Evolutionary conservation across 2,329 filamentous ascomycete species (phyloP), one percentile per base, ranked within the genome.

Genomic region (Cercospora citrullina): DNA sequence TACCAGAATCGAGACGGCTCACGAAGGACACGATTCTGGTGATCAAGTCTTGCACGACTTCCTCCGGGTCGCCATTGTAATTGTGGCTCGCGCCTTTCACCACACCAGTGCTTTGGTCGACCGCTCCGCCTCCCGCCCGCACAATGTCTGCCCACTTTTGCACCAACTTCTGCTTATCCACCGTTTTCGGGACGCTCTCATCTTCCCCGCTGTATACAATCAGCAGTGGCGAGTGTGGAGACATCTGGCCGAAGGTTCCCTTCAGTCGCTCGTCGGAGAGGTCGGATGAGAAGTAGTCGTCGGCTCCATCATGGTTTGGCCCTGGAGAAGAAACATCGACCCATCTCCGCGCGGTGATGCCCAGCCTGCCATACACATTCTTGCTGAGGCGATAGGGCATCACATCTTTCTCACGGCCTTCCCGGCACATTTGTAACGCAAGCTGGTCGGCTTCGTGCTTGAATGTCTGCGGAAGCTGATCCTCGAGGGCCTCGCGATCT

Each of bases 241-340:
- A 80, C 65, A 92, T 81, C 60, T 80, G 81, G 3, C 88, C 86
- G 85, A 94, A 97, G n/a, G 89, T 90, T 14, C 77, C 77, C 26
- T 79, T 75, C 6, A 93, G 81, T 18, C 84, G 82, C 33, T 86
- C 82, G 51, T 87, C 85, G 0, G 82, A 78, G n/a, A 95, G 80
- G 76, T 95, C 91, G 2, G 88, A 89, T n/a, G 91, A 94, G 80
- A 96, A 97, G 76, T 91, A 92, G 77, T 97, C 94, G 77, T 97
- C 94, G 67, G 91, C 90, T 9, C 90, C 91, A 5, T 88, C 83
- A 61, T 82, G 79, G 58, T 83, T 81, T 0, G 87, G 87, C 18
- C 81, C 82, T 0, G 86, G 86, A 23, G 83, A 86, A 0, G 84
- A 81, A 6, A 91, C 79, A 58, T 86, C 87, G 39, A 89, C 76